Conservation (phyloP, 768 basidiomycete species). For the Naganishia randhawae region DNA sequence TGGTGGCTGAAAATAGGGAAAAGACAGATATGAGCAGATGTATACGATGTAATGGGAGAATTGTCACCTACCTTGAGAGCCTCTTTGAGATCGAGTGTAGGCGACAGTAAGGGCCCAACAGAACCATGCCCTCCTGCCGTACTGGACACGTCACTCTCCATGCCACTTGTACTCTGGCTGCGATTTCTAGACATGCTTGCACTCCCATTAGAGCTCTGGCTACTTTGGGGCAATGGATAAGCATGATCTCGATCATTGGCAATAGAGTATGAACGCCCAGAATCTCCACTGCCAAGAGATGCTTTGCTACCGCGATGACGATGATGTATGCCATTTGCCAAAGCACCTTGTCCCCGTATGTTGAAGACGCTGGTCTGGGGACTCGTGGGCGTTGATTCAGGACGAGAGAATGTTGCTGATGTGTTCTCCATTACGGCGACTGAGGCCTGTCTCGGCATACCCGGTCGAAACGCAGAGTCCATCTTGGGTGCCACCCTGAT, state of each 20-base stretch:
- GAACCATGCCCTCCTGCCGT: slow-evolving; percentile 1
- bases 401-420: slow-evolving; percentile 18
- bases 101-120: neutral
- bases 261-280: slow-evolving; percentile 9
- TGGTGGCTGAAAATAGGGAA: slow-evolving; percentile 34
- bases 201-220: slow-evolving; percentile 6
- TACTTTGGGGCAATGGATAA: slow-evolving; percentile 13
- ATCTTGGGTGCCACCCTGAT: neutral
- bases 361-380: neutral
- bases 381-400: neutral
- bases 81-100: slow-evolving; percentile 37
- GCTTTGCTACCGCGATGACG: slow-evolving; percentile 18
- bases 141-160: slow-evolving; percentile 31
- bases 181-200: slow-evolving; percentile 3
- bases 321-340: neutral
- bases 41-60: neutral
- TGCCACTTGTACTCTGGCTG: neutral
- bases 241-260: slow-evolving; percentile 12
- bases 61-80: slow-evolving; percentile 40
- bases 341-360: neutral
- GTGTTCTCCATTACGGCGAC: slow-evolving; percentile 58
- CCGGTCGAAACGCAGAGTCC: slow-evolving; percentile 35
- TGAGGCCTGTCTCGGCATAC: slow-evolving; percentile 59
- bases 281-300: slow-evolving; percentile 23
- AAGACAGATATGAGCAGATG: neutral